phyloP scores from a whole-genome alignment of 257 asterid genomes.

The Scutellaria baicalensis region DNA sequence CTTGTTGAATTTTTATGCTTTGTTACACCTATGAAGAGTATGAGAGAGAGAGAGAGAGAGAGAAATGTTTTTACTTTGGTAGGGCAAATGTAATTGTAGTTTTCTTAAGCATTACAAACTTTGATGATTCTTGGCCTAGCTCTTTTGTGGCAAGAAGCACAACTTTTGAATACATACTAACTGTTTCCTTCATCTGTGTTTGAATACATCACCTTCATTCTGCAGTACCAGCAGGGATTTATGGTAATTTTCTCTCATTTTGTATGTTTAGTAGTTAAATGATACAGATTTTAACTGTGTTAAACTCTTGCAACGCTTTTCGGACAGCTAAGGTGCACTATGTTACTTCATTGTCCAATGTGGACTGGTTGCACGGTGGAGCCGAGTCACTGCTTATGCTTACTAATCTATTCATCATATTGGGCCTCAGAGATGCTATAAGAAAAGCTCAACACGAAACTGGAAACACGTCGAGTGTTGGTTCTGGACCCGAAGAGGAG shows the following conservation, averaged over 20 bases:
- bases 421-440: constrained; percentile 75
- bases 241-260: constrained; percentile 40
- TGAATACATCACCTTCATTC: constrained; percentile 19
- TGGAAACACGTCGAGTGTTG: constrained; percentile 24
- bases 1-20: background rate
- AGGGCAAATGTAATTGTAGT: no score
- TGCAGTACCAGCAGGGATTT: constrained; percentile 94
- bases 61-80: no score
- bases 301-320: constrained; percentile 2
- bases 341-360: constrained; percentile 88
- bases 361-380: constrained; percentile 97
- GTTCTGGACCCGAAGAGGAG: constrained; percentile 33
- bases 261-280: no score
- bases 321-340: constrained; percentile 77
- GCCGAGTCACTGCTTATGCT: constrained; percentile 94
- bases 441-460: constrained; percentile 34
- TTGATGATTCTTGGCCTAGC: no score
- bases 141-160: background rate
- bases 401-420: constrained; percentile 82
- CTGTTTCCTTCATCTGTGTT: constrained; percentile 20
- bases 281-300: background rate
- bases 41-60: no score
- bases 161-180: constrained; percentile 12
- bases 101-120: no score
- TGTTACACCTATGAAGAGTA: no score